Evolutionary conservation across 371 early-diverging fungal genomes (phyloP), one percentile per base, ranked within the genome.

Genomic region (Gilbertella persicaria): DNA sequence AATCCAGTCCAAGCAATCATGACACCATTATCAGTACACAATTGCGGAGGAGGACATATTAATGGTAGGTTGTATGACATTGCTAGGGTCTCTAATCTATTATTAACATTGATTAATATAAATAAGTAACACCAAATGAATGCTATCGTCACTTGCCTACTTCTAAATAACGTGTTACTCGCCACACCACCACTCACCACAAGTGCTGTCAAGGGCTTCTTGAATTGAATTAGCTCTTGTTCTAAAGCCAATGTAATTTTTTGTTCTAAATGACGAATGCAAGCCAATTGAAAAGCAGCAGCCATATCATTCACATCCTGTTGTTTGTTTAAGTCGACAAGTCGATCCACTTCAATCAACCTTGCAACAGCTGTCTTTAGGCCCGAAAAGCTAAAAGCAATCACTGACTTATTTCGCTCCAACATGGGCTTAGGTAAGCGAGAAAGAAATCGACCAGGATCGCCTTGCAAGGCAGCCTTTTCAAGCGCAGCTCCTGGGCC

Each of bases 1-100:
- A 84, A n/a, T 1, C 87, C 93, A 5, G 91, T 79, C 93, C 93
- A 93, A 7, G 92, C 93, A 62, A 93, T 86, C 93, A 93, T 93
- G 20, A 87, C 91, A n/a, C 89, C 92, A 59, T 93, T 93, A 67
- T 93, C 93, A 0, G 93, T 87, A 64, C 93, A 93, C 33, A 90
- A 64, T 19, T 81, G 70, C 3, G 89, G 87, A 14, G 90, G 89
- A 25, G 93, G 93, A 38, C 86, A 88, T 30, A 85, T 76, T 14
- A 89, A 69, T 38, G 72, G 80, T 9, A 90, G 42, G 20, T 68
- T 56, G 42, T 80, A 69, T 19, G 53, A 26, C 13, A 57, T 51
- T 21, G 83, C 84, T 19, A 82, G 53, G 25, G 49, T 46, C 47
- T 68, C 67, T 25, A 85, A 55, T 39, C 74, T 72, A 45, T 14